Evolutionary conservation across 2,329 filamentous ascomycete species (phyloP), one percentile per base, ranked within the genome.

Genomic region (Graphiopsis chlorocephala): DNA sequence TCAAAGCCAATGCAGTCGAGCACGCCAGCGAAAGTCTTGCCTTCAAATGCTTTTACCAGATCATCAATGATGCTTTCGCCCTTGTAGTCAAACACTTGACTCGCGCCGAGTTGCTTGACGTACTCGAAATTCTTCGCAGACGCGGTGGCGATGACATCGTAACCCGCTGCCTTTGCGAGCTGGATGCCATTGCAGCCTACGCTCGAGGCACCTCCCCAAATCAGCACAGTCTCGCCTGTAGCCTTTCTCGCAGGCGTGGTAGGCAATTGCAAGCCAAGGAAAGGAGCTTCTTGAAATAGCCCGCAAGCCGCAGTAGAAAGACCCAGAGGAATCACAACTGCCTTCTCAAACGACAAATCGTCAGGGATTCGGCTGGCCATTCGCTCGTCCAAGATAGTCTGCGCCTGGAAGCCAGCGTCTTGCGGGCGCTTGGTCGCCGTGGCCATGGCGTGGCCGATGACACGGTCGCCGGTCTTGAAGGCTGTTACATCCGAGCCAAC

Each of bases 191-290:
- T 79, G 47, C 77, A 77, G 1, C 83, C 82, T 0, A 83, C 80
- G 17, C 75, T 77, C 0, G 80, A 79, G 2, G 81, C 78, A 0
- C 83, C 85, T n/a, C 84, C 84, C 81, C 82, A 86, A 15, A 85
- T 71, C 5, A 85, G 68, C 0, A 82, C 45, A 55, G 74, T 69
- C 57, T 79, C 74, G 17, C 73, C 73, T 5, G 68, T 73, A 2
- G 67, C 20, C 42, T 74, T 69, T 10, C 48, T 56, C 11, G 64
- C 59, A 48, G 66, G 31, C 26, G 35, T 35, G 5, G 64, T 60
- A 2, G 66, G 67, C 12, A 65, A 35, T 20, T 68, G 52, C 10
- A 68, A 66, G 12, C 64, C 60, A 7, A 69, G 53, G 28, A 59
- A 64, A n/a, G 63, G 61, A 31, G 63, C 55, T n/a, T 65, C 38